These are phyloP conservation scores for Amaranthus tricolor DNA, from an alignment of 179 eudicot genomes.

Conservation along the genomic window DNA sequence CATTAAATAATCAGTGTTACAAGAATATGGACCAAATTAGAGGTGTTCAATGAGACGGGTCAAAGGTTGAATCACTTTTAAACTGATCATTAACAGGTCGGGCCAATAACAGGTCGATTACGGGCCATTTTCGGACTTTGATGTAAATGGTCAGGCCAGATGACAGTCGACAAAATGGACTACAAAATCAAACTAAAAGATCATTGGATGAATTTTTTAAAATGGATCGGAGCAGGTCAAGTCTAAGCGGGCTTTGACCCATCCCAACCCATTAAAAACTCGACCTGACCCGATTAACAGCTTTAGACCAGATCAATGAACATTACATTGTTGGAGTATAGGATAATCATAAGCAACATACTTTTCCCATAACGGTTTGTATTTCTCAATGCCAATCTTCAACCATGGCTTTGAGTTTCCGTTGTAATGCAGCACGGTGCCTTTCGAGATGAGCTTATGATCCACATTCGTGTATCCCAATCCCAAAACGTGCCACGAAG, in stretches of 20 bases:
- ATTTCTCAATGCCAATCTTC: constrained; percentile 84
- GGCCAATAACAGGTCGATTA: too few species aligned
- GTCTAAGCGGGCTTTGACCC: too few species aligned
- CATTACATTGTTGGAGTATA: constrained; percentile 71
- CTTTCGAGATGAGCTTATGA: constrained; percentile 54
- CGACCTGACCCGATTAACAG: too few species aligned
- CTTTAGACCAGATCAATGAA: constrained; percentile 42
- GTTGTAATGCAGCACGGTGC: constrained; percentile 77
- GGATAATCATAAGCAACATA: constrained; percentile 66
- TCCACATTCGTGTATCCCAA: constrained; percentile 80
- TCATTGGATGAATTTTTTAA: too few species aligned
- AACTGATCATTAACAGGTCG: too few species aligned
- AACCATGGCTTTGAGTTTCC: constrained; percentile 91
- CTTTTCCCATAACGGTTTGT: constrained; percentile 75
- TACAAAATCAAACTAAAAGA: background rate
- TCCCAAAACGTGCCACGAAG: constrained; percentile 73
- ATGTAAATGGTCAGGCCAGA: background rate
- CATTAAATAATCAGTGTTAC: constrained; percentile 17
- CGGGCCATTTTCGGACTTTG: too few species aligned
- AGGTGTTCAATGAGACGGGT: too few species aligned
- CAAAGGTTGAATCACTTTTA: too few species aligned
- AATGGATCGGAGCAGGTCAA: too few species aligned
- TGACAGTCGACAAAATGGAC: constrained; percentile 12
- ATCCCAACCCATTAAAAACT: too few species aligned
- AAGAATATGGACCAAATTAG: background rate